Evolutionary conservation across 306 rosid genomes (phyloP).

Genomic region (Mimosa pudica): DNA sequence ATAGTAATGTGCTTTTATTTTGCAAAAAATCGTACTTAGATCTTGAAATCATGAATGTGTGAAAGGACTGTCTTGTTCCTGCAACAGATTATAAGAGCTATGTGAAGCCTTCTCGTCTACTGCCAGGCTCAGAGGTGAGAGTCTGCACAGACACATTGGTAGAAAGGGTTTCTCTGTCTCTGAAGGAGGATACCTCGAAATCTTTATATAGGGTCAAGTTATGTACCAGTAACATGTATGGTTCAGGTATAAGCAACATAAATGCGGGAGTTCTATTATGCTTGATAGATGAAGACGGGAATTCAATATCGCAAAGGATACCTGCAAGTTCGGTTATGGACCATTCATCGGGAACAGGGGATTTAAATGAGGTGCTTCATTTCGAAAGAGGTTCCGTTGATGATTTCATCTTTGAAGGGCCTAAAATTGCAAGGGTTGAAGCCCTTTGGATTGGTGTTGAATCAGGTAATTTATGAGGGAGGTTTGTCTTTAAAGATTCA

Average conservation of each 20-base stretch:
- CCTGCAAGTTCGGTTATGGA: constrained; percentile 52
- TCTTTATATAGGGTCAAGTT: constrained; percentile 61
- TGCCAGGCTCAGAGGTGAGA: constrained; percentile 68
- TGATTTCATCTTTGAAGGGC: constrained; percentile 77
- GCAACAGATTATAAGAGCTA: constrained; percentile 67
- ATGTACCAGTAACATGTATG: constrained; percentile 68
- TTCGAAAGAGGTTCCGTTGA: constrained; percentile 80
- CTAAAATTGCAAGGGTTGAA: constrained; percentile 54
- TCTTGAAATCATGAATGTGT: constrained; percentile 1
- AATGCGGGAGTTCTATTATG: constrained; percentile 83
- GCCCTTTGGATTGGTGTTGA: constrained; percentile 91
- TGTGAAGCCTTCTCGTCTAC: constrained; percentile 63
- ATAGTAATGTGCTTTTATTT: constrained; percentile 16
- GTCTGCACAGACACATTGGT: constrained; percentile 43
- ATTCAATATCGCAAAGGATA: constrained; percentile 77
- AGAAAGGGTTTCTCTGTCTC: constrained; percentile 46
- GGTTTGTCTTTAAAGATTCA: constrained; percentile 27
- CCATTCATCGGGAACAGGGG: constrained; percentile 42
- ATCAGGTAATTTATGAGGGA: constrained; percentile 60
- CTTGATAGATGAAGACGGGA: constrained; percentile 68
- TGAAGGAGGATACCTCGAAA: constrained; percentile 45
- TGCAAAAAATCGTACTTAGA: constrained; percentile 6
- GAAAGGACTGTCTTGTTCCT: background rate
- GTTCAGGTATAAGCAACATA: constrained; percentile 60
- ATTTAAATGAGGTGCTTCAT: constrained; percentile 39